Base-by-base conservation (phyloP, 2,329 filamentous ascomycete genomes). In the Talaromyces marneffei region DNA sequence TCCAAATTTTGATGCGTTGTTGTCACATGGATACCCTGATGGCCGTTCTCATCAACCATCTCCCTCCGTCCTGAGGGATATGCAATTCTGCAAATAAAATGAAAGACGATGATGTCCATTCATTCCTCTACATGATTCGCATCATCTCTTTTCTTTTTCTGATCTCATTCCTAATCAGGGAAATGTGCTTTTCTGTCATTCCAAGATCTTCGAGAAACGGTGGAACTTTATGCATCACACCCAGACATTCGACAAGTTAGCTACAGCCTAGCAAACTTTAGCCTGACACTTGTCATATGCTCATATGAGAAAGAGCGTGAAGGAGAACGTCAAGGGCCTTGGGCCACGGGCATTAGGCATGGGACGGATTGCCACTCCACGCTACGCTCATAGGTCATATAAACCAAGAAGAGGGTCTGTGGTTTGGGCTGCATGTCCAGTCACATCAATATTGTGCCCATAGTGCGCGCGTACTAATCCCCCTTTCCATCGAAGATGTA, bases 361-460 rank as follows among this genome's bases (percentile, higher is more conserved):
- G 56, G 16, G 42, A 37, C 23, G n/a, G 54, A 46, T 61, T 61
- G 54, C 60, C 60, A 61, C 60, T 27, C 40, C 31, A 25, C 33
- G n/a, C 48, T 14, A 35, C 29, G 29, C n/a, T 42, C 10, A 58
- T 58, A 58, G 60, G 60, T 39, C 27, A 25, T 61, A 35, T 35
- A 33, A 4, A 31, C 20, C 16, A 20, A 16, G 27, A n/a, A 50
- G n/a, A 52, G 48, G 48, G 48, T 52, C 48, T 33, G 29, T 33
- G 48, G 27, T 33, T 52, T 20, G n/a, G 18, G 25, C 53, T 61
- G 60, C 60, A 61, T 57, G 37, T 23, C 48, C 35, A 29, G 48
- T 61, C 60, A 61, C 60, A 52, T 35, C n/a, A 20, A 8, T 20
- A 23, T 12, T 33, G 48, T 52, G 44, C 18, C 27, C 46, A 29